Conservation (phyloP, 2,329 filamentous ascomycete genomes). For the Diaporthe sp. region DNA sequence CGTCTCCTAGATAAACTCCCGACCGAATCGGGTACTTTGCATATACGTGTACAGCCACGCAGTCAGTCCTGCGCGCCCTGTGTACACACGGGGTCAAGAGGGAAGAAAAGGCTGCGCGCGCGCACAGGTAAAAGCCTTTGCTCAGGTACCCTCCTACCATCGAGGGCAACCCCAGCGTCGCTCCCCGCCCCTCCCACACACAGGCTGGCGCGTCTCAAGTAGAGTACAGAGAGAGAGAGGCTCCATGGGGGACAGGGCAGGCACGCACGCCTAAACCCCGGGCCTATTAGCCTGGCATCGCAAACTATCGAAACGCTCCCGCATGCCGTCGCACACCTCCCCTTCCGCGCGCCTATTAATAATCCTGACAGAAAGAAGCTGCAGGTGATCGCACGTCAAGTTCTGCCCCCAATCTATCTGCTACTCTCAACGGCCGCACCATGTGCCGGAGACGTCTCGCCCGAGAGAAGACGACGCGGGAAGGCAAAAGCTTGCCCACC, state of each 20-base stretch:
- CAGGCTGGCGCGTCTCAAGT: conserved; percentile 18
- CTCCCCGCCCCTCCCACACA: not conserved
- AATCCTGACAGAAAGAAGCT: conserved; percentile 1
- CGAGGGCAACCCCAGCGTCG: not conserved
- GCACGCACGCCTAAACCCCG: not conserved
- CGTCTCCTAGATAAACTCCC: conserved; percentile 20
- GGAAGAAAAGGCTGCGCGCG: not conserved
- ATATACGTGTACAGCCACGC: not conserved
- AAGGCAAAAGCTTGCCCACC: conserved; percentile 12
- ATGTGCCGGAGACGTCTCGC: conserved; percentile 13
- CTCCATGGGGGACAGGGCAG: not conserved
- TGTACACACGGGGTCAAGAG: not conserved
- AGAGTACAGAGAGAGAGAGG: not conserved
- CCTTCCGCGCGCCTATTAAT: conserved; percentile 7
- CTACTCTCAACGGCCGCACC: conserved; percentile 29
- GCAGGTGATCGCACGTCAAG: not conserved
- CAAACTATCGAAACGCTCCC: conserved; percentile 20
- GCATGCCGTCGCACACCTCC: not conserved
- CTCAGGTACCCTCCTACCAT: not conserved
- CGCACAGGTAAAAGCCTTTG: not conserved
- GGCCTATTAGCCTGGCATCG: not conserved
- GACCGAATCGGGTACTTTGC: conserved; percentile 3
- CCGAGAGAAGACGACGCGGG: not conserved
- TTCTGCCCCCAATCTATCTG: conserved; percentile 21
- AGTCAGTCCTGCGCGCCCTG: not conserved